These are phyloP conservation scores for Aspergillus steynii DNA, from an alignment of 495 filamentous ascomycete genomes.

Conservation along the genomic window DNA sequence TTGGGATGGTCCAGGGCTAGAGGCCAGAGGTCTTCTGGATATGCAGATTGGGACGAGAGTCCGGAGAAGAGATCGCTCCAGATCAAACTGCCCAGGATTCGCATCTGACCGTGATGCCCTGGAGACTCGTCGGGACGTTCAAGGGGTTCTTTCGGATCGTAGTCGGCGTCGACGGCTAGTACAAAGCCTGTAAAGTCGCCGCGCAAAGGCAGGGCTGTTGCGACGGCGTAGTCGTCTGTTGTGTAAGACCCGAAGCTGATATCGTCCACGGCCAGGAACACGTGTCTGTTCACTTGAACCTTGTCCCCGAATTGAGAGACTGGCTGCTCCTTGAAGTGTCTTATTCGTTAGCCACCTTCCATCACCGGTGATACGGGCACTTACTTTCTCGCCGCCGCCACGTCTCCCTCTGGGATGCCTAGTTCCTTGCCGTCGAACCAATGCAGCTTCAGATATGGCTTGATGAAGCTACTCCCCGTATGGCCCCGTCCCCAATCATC, in stretches of 20 bases:
- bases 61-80: constrained; percentile 36
- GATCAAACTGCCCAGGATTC: constrained; percentile 32
- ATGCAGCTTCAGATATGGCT: constrained; percentile 26
- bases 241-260: constrained; percentile 28
- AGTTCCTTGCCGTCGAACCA: constrained; percentile 36
- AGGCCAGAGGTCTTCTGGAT: constrained; percentile 30
- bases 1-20: constrained; percentile 32
- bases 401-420: constrained; percentile 27
- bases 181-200: constrained; percentile 28
- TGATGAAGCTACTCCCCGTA: constrained; percentile 23
- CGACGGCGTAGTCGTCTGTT: constrained; percentile 15
- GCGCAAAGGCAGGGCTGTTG: constrained; percentile 9
- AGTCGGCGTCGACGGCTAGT: constrained; percentile 29
- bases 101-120: constrained; percentile 31
- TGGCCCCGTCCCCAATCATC: constrained; percentile 30
- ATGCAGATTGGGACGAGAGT: constrained; percentile 11
- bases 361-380: neutral
- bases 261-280: constrained; percentile 27
- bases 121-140: constrained; percentile 22
- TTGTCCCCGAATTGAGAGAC: neutral
- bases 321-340: constrained; percentile 18
- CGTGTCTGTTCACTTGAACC: constrained; percentile 6
- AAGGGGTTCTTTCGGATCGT: constrained; percentile 14
- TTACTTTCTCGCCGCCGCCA: constrained; percentile 32
- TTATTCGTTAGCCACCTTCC: constrained; percentile 12